Base-by-base conservation (phyloP, 352 stramenopile genomes). In the Pythium angustatum region DNA sequence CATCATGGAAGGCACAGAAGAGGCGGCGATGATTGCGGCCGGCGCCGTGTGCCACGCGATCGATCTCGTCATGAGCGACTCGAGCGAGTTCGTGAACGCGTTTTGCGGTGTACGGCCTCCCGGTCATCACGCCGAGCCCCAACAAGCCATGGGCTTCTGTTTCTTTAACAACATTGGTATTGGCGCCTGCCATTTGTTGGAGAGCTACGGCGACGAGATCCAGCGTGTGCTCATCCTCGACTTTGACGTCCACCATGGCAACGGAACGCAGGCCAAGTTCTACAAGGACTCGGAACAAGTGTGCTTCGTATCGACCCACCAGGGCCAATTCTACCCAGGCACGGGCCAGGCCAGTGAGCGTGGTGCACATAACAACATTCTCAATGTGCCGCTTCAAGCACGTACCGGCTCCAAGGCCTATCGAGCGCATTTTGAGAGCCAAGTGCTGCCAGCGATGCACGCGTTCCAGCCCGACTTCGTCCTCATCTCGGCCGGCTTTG, bases 401-500 rank as follows among this genome's bases (percentile, higher is more conserved):
- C 89, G 78, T 68, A 83, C 82, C 28, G 68, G 65, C 3, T 80
- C 75, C 19, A 55, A 69, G 14, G 83, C 90, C 52, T 97, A 96
- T 53, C 64, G 79, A 17, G 68, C 64, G 8, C 81, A 81, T n/a
- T 96, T 84, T 54, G 61, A 80, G 68, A 17, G 49, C 33, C 54
- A 93, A 34, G 81, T 99, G 14, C 75, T 97, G 48, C 94, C 94
- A 6, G 79, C 79, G 24, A 89, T 98, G 54, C 81, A 90, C 34
- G 71, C 76, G 36, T 98, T 98, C 70, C 70, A 78, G 27, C 96
- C 96, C 28, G 92, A 99, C 66, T 72, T 98, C 10, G 91, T 99
- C 38, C 87, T 99, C 51, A 76, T 99, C 49, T 98, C 88, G 22
- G 94, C 96, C 34, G 96, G 96, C 11, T 99, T 99, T 72, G 96